phyloP scores from a whole-genome alignment of 148 eudicot species.

The Drosera capensis region DNA sequence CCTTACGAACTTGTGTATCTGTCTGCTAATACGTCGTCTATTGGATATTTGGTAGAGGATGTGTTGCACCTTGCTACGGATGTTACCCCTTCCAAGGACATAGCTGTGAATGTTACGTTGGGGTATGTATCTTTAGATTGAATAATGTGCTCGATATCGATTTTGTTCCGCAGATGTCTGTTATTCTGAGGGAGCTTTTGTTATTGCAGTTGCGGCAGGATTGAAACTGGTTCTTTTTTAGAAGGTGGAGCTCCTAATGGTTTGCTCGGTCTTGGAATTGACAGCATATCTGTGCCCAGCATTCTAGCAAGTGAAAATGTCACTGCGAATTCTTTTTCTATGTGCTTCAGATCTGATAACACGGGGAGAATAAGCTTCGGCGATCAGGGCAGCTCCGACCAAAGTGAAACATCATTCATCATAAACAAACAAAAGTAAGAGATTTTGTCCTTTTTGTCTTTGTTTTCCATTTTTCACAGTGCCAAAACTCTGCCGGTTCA shows the following conservation, averaged over 20 bases:
- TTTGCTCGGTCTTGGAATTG: constrained; percentile 72
- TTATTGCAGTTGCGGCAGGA: constrained; percentile 60
- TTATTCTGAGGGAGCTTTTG: constrained; percentile 2
- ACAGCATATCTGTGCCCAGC: constrained; percentile 59
- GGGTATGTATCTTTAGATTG: constrained; percentile 48
- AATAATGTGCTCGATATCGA: too few species aligned
- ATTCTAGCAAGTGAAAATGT: constrained; percentile 49
- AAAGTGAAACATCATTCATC: constrained; percentile 56
- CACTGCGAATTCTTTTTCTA: constrained; percentile 72
- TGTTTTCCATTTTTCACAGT: too few species aligned
- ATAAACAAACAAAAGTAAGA: constrained; percentile 30
- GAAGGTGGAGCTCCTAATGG: constrained; percentile 85
- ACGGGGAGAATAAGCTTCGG: constrained; percentile 76
- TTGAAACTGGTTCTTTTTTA: constrained; percentile 74
- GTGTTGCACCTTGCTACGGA: constrained; percentile 58
- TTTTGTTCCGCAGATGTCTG: not conserved
- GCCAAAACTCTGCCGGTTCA: not conserved
- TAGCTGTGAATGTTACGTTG: constrained; percentile 53
- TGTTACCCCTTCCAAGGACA: constrained; percentile 28
- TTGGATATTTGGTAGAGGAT: constrained; percentile 77
- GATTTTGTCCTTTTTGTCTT: too few species aligned
- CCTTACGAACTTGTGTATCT: constrained; percentile 55
- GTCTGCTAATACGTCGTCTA: constrained; percentile 63
- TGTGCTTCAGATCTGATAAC: constrained; percentile 72
- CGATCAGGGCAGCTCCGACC: constrained; percentile 58